These are phyloP conservation scores for Aspergillus latus DNA, from an alignment of 2,329 filamentous ascomycete species.

Conservation along the genomic window DNA sequence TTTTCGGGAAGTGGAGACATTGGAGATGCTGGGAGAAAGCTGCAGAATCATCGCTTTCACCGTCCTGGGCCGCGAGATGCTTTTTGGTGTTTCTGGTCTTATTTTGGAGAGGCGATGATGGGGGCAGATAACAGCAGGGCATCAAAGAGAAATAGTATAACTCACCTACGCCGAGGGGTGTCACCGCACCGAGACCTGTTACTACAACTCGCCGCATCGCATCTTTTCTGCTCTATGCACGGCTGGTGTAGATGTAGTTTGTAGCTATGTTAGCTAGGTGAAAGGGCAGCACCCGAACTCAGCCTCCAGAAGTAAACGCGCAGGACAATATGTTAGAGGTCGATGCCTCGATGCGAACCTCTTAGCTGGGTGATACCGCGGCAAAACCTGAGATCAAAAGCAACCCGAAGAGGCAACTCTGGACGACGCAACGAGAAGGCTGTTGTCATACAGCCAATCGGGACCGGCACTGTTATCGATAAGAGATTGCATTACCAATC, in stretches of 20 bases:
- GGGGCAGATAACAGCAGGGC: background rate
- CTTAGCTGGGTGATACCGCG: background rate
- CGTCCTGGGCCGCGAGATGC: background rate
- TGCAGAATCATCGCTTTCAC: conserved; percentile 1
- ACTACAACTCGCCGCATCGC: conserved; percentile 69
- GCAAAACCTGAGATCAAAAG: conserved; percentile 13
- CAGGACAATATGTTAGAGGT: background rate
- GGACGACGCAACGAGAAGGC: conserved; percentile 25
- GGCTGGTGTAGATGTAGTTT: background rate
- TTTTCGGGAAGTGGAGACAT: conserved; percentile 34
- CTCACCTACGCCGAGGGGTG: conserved; percentile 75
- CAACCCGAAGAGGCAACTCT: conserved; percentile 38
- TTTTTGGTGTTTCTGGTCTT: background rate
- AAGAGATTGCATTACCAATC: conserved; percentile 12
- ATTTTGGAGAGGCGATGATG: background rate
- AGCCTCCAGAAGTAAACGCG: background rate
- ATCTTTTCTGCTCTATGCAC: conserved; percentile 14
- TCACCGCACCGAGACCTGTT: conserved; percentile 78
- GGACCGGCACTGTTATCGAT: conserved; percentile 25
- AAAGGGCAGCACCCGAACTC: background rate
- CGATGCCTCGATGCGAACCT: background rate
- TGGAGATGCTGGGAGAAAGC: conserved; percentile 10
- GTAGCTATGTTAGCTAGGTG: background rate
- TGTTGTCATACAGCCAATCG: conserved; percentile 9
- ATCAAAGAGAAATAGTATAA: conserved; percentile 11